Evolutionary conservation across 768 basidiomycete species (phyloP), one percentile per base, ranked within the genome.

Genomic region (Tremella fuciformis): DNA sequence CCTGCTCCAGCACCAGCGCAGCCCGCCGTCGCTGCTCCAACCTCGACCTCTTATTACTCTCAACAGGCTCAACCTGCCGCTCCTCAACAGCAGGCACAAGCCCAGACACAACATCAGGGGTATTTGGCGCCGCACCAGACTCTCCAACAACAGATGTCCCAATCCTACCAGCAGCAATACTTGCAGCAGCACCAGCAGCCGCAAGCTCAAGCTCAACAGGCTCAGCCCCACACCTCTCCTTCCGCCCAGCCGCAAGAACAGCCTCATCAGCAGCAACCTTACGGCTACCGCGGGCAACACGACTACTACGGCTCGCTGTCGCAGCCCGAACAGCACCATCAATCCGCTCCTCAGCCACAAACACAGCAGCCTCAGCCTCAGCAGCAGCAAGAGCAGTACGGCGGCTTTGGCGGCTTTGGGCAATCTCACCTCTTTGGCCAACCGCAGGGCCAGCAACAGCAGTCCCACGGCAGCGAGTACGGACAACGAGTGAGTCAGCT

Each of bases 401-500:
- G 62, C 42, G 55, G 57, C 41, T 72, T 72, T 47, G 68, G 66
- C 50, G 66, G 46, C n/a, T 67, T 73, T 53, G 69, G 71, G 22
- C 57, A 62, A 39, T 66, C 69, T 18, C 71, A 71, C 42, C 59
- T 67, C 8, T 67, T 66, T 55, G 66, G 66, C 37, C 29, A 34
- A 34, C 29, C 29, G 29, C 29, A 34, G 29, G 29, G 29, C 11
- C 29, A 34, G 29, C 29, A 34, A 34, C 69, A 69, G 51, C 69
- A 69, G 37, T 42, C 37, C 38, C 66, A 70, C 50, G 52, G 61
- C n/a, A 67, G 58, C 59, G 73, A 76, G 22, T 73, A 69, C 57
- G 66, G 65, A 40, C 69, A 73, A 29, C 50, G 70, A 42, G 72
- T 76, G 50, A 64, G 72, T 64, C 26, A 24, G 38, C 8, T n/a